These are phyloP conservation scores for Pseudocohnilembus persalinus DNA, from an alignment of 169 alveolate genomes.

Conservation along the genomic window DNA sequence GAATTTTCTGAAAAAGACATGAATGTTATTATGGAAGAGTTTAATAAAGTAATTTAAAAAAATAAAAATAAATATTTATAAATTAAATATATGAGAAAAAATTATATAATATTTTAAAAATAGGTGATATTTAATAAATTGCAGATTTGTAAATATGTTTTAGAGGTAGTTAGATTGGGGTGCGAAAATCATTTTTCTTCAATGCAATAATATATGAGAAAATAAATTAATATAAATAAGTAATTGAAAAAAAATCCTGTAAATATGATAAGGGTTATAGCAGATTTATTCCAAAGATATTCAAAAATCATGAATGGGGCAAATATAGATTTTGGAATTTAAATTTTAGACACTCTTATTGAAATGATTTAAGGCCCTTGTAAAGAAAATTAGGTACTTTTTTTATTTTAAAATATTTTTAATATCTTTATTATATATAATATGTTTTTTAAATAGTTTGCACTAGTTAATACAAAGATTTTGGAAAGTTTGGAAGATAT, in stretches of 20 bases:
- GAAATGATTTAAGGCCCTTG: background rate
- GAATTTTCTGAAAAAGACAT: background rate
- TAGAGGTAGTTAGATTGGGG: background rate
- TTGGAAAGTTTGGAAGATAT: background rate
- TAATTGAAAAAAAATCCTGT: background rate
- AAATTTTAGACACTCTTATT: background rate
- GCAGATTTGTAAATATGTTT: slow-evolving; percentile 2
- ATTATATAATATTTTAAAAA: too few relatives aligned
- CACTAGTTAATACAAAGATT: background rate
- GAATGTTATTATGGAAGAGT: background rate
- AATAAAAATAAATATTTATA: too few relatives aligned
- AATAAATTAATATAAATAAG: background rate
- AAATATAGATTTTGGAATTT: background rate
- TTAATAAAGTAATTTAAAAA: background rate
- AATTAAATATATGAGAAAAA: too few relatives aligned
- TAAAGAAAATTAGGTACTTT: background rate
- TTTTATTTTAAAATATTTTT: too few relatives aligned
- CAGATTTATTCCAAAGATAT: background rate
- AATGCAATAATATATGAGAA: background rate
- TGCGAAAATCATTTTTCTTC: background rate
- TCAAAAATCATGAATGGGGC: background rate
- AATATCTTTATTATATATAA: background rate
- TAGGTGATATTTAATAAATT: background rate
- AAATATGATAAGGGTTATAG: background rate
- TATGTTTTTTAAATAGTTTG: background rate